These are phyloP conservation scores for Colletotrichum navitas DNA, from an alignment of 2,329 filamentous ascomycete species.

Conservation along the genomic window DNA sequence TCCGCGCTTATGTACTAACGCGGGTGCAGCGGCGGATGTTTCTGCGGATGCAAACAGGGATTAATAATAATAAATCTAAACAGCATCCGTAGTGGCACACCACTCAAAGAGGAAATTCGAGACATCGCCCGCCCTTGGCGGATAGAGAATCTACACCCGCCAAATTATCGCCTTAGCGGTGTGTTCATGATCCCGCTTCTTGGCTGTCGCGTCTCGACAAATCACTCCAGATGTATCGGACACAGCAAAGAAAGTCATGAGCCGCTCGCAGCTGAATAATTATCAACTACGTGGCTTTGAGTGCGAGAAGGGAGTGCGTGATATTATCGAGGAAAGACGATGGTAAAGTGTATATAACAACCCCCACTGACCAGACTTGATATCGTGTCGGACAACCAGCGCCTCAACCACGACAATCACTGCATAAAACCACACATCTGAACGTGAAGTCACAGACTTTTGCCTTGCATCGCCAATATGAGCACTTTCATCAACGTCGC, in stretches of 20 bases:
- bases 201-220: not conserved
- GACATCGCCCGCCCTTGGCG: not conserved
- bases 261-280: not conserved
- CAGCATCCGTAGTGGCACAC: not conserved
- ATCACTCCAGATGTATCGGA: no score
- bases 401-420: not conserved
- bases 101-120: not conserved
- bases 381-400: not conserved
- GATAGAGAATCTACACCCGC: slow-evolving; percentile 12
- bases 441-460: not conserved
- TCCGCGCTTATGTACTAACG: slow-evolving; percentile 11
- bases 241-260: not conserved
- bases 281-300: not conserved
- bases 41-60: slow-evolving; percentile 3
- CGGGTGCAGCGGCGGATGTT: slow-evolving; percentile 4
- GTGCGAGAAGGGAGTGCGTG: not conserved
- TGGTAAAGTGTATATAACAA: not conserved
- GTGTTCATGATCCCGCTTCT: not conserved
- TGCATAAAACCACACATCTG: not conserved
- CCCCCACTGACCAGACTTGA: not conserved
- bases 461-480: slow-evolving; percentile 3
- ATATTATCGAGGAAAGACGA: no score
- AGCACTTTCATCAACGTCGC: slow-evolving; percentile 31
- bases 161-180: not conserved
- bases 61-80: not conserved